These are phyloP conservation scores for Clathrus columnatus DNA, from an alignment of 768 basidiomycete genomes.

Conservation along the genomic window DNA sequence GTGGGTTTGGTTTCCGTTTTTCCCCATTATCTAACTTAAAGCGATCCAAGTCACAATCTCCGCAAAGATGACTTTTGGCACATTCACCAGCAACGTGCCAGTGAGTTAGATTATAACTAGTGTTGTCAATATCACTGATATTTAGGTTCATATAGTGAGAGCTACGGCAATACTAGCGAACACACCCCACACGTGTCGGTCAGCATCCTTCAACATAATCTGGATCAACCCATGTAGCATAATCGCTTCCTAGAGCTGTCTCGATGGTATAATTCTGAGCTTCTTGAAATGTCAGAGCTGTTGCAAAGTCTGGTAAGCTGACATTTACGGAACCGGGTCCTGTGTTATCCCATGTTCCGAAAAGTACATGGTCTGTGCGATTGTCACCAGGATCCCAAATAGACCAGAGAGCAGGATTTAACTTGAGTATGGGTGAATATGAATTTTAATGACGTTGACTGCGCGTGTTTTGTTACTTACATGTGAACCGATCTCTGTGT, in stretches of 20 bases:
- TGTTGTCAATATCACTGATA: too few relatives aligned
- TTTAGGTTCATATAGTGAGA: too few relatives aligned
- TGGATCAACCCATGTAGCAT: constrained; percentile 36
- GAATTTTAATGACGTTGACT: background rate
- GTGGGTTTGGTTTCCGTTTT: too few relatives aligned
- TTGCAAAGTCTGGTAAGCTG: constrained; percentile 33
- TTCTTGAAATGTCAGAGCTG: constrained; percentile 28
- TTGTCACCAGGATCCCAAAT: constrained; percentile 32
- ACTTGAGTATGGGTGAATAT: constrained; percentile 8
- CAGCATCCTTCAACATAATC: constrained; percentile 19
- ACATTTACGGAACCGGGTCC: constrained; percentile 31
- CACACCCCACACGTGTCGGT: too few relatives aligned
- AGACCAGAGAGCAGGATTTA: constrained; percentile 39
- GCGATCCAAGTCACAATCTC: too few relatives aligned
- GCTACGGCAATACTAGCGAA: too few relatives aligned
- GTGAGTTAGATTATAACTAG: too few relatives aligned
- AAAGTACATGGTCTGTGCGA: constrained; percentile 35
- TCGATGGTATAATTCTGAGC: constrained; percentile 33
- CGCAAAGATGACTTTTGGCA: too few relatives aligned
- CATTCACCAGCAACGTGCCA: too few relatives aligned
- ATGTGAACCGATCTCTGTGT: constrained; percentile 32
- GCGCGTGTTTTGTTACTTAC: background rate
- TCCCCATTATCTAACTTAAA: too few relatives aligned
- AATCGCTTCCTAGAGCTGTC: constrained; percentile 39
- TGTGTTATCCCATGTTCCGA: constrained; percentile 38